phyloP scores from a whole-genome alignment of 352 stramenopile species.

The Phytopythium helicoides region DNA sequence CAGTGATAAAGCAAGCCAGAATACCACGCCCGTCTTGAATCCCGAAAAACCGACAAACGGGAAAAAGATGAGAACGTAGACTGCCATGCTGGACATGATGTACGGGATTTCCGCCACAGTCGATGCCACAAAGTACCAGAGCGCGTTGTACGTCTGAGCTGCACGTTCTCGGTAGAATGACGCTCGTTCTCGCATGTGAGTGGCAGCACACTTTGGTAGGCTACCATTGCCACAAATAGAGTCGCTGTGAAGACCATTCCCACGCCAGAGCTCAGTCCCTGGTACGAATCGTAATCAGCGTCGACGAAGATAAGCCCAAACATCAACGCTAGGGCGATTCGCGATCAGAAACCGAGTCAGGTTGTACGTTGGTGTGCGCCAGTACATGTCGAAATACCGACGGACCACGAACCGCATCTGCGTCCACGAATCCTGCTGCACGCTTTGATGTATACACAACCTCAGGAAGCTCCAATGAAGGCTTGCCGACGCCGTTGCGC shows the following conservation, averaged over 20 bases:
- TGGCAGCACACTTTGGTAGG: constrained; percentile 61
- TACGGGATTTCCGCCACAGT: too few species aligned
- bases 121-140: constrained; percentile 43
- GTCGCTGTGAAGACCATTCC: constrained; percentile 75
- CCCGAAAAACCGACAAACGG: too few species aligned
- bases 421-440: constrained; percentile 10
- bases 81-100: too few species aligned
- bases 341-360: constrained; percentile 63
- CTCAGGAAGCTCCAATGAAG: constrained; percentile 13
- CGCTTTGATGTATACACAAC: constrained; percentile 19
- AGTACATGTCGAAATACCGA: constrained; percentile 82
- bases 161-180: constrained; percentile 86
- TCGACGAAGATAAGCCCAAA: constrained; percentile 57
- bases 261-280: constrained; percentile 32
- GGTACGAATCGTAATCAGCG: constrained; percentile 28
- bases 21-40: too few species aligned
- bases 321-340: constrained; percentile 56
- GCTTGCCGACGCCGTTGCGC: constrained; percentile 15
- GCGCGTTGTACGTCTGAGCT: constrained; percentile 69
- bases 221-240: constrained; percentile 66
- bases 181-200: constrained; percentile 69
- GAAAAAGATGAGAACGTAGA: too few species aligned
- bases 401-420: constrained; percentile 35
- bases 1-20: too few species aligned
- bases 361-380: too few species aligned